Evolutionary conservation across 148 eudicot genomes (phyloP).

Genomic region (Vaccinium corymbosum): DNA sequence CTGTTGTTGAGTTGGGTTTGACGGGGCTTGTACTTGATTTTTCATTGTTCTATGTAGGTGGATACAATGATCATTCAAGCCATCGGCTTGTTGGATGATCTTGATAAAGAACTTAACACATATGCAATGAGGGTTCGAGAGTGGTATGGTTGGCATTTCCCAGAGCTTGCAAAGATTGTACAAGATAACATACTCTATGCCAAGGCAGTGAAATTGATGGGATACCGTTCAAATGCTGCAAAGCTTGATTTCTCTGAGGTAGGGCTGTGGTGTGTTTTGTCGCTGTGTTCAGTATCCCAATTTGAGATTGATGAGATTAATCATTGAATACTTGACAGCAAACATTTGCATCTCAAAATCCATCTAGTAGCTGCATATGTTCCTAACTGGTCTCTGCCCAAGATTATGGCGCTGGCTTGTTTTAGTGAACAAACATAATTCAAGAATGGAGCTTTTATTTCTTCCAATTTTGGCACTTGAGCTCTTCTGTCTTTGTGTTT

Average conservation of each 20-base stretch:
- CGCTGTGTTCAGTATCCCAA: background rate
- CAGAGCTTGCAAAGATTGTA: conserved; percentile 90
- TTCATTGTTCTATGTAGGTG: conserved; percentile 41
- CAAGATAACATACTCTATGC: conserved; percentile 86
- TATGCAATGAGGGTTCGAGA: conserved; percentile 98
- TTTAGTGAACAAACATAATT: background rate
- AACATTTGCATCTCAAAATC: background rate
- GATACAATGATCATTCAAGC: conserved; percentile 99
- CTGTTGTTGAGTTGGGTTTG: background rate
- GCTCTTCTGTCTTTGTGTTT: background rate
- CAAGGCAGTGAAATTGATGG: conserved; percentile 83
- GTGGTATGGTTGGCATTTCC: conserved; percentile 99
- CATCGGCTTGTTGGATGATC: conserved; percentile 93
- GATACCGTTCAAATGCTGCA: conserved; percentile 73
- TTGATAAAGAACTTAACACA: conserved; percentile 92
- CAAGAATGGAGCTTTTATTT: background rate
- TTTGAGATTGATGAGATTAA: background rate
- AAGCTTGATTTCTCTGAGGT: conserved; percentile 95
- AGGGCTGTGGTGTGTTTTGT: background rate
- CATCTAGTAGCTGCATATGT: background rate
- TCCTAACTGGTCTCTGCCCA: background rate
- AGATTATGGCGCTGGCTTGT: background rate
- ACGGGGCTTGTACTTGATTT: background rate
- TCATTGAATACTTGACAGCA: background rate
- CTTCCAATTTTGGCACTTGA: background rate